These are phyloP conservation scores for Lactarius deliciosus DNA, from an alignment of 768 basidiomycete genomes.

Conservation along the genomic window DNA sequence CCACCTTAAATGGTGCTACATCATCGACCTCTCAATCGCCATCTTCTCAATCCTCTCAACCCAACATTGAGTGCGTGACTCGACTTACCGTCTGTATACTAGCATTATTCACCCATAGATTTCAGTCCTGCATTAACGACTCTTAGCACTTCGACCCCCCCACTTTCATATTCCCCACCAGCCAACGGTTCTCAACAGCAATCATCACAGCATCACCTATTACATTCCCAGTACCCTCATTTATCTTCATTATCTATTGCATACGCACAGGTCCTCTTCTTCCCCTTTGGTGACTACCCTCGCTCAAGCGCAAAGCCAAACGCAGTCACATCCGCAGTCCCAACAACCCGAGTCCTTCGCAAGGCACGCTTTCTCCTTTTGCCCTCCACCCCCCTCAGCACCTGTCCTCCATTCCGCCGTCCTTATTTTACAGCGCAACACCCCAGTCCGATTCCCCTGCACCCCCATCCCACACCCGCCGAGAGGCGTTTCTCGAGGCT, in stretches of 20 bases:
- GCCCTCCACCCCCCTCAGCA: constrained; percentile 57
- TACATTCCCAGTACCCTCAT: constrained; percentile 41
- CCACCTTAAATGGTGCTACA: constrained; percentile 77
- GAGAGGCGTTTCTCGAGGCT: constrained; percentile 50
- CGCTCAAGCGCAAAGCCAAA: constrained; percentile 25
- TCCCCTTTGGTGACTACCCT: constrained; percentile 23
- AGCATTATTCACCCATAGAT: constrained; percentile 22
- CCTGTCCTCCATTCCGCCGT: constrained; percentile 35
- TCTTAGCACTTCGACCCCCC: constrained; percentile 30
- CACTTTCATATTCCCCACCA: constrained; percentile 21
- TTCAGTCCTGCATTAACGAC: constrained; percentile 34
- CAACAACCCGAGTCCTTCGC: constrained; percentile 29
- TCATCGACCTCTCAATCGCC: constrained; percentile 42
- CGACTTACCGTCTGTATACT: constrained; percentile 7
- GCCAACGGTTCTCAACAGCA: constrained; percentile 43
- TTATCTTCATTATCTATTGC: constrained; percentile 37
- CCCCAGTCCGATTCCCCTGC: constrained; percentile 39
- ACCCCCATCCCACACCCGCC: constrained; percentile 46
- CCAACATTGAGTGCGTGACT: constrained; percentile 28
- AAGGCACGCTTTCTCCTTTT: constrained; percentile 64
- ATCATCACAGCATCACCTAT: constrained; percentile 45
- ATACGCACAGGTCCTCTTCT: constrained; percentile 27
- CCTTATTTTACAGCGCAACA: constrained; percentile 41
- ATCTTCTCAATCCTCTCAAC: constrained; percentile 37
- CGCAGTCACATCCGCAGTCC: constrained; percentile 35